Conservation (phyloP, 306 rosid genomes). For the Cicer yamashitae region DNA sequence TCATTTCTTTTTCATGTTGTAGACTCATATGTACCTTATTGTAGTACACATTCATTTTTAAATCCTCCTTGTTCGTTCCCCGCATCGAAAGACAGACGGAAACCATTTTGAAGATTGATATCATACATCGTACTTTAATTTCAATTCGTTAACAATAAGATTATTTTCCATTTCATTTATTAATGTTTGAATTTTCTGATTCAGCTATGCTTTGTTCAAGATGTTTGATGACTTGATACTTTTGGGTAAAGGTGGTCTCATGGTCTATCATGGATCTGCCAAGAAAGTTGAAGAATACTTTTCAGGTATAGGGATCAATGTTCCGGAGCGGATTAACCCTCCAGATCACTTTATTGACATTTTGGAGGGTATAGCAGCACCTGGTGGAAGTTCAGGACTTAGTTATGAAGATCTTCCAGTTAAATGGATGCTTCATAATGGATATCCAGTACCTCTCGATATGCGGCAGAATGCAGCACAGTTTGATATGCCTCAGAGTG, state of each 20-base stretch:
- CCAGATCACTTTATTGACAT: slow-evolving; percentile 93
- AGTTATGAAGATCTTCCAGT: slow-evolving; percentile 74
- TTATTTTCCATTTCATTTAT: slow-evolving; percentile 33
- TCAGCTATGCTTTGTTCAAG: slow-evolving; percentile 92
- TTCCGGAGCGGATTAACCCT: slow-evolving; percentile 91
- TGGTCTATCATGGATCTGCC: slow-evolving; percentile 88
- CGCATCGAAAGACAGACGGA: background rate
- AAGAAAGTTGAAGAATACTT: slow-evolving; percentile 87
- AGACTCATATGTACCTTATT: slow-evolving; percentile 10
- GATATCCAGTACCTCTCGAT: slow-evolving; percentile 79
- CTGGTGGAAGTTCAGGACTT: slow-evolving; percentile 60
- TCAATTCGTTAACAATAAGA: background rate
- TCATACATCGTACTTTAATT: slow-evolving; percentile 1
- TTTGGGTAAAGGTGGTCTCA: slow-evolving; percentile 97
- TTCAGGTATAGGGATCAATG: slow-evolving; percentile 70
- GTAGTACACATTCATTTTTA: background rate
- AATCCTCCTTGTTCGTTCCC: slow-evolving; percentile 16
- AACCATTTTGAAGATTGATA: slow-evolving; percentile 26
- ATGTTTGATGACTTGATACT: slow-evolving; percentile 97
- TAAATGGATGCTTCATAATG: slow-evolving; percentile 90
- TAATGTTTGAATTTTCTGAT: slow-evolving; percentile 42
- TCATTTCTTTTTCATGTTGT: slow-evolving; percentile 5
- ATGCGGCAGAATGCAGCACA: slow-evolving; percentile 59
- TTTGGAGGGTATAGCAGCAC: slow-evolving; percentile 76
- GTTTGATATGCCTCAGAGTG: slow-evolving; percentile 45